phyloP scores from a whole-genome alignment of 176 grass and related monocot species.

The Guadua angustifolia region DNA sequence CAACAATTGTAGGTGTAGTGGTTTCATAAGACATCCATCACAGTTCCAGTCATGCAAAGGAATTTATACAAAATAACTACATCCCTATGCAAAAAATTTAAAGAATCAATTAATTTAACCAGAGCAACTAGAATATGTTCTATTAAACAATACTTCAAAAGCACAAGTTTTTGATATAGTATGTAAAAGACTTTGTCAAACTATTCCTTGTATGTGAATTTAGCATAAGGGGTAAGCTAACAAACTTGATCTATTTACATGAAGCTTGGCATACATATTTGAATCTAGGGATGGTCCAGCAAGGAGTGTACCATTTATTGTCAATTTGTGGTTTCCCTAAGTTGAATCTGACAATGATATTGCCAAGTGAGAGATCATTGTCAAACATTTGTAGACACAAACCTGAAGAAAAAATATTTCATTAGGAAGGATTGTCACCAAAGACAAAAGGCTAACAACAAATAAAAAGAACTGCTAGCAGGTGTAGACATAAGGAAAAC shows the following conservation, averaged over 20 bases:
- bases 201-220: slow-evolving; percentile 24
- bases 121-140: neutral
- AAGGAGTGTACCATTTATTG: slow-evolving; percentile 78
- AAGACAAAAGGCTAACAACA: slow-evolving; percentile 18
- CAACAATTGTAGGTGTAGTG: neutral
- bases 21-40: neutral
- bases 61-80: neutral
- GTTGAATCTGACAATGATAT: slow-evolving; percentile 67
- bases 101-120: neutral
- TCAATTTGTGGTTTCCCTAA: slow-evolving; percentile 81
- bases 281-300: slow-evolving; percentile 18
- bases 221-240: neutral
- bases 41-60: neutral
- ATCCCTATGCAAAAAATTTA: neutral
- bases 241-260: neutral
- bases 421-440: slow-evolving; percentile 28
- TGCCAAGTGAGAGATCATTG: slow-evolving; percentile 64
- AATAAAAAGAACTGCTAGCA: slow-evolving; percentile 17
- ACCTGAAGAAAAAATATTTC: slow-evolving; percentile 58
- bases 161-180: neutral
- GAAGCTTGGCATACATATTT: slow-evolving; percentile 37
- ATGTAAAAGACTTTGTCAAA: neutral
- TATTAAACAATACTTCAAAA: neutral
- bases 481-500: slow-evolving; percentile 18
- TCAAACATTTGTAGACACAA: slow-evolving; percentile 88